phyloP scores from a whole-genome alignment of 768 basidiomycete genomes.

The Daedaleopsis nitida region DNA sequence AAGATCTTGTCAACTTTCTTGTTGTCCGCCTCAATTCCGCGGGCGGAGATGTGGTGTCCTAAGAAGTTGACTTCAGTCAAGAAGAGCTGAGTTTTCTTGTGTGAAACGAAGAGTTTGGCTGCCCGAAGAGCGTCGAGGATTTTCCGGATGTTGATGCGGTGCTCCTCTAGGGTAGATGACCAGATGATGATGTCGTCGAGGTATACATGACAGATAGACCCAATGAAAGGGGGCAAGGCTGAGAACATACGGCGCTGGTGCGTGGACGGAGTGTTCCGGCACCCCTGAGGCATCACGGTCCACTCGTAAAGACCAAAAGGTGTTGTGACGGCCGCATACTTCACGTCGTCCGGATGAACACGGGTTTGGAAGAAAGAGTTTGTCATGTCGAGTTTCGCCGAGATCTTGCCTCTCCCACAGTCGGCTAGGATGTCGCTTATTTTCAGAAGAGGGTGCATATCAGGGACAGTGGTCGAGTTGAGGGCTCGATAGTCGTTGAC shows the following conservation, averaged over 20 bases:
- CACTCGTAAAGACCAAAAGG: too few species aligned
- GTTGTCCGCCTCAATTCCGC: constrained; percentile 33
- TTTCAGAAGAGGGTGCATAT: too few species aligned
- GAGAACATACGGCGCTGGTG: constrained; percentile 35
- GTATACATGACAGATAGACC: constrained; percentile 46
- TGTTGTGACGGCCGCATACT: too few species aligned
- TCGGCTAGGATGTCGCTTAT: too few species aligned
- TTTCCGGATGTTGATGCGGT: constrained; percentile 21
- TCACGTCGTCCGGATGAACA: too few species aligned
- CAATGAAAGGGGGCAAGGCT: constrained; percentile 35
- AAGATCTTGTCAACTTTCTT: constrained; percentile 31
- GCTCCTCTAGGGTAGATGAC: constrained; percentile 22
- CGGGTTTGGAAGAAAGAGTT: too few species aligned
- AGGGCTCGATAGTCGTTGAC: too few species aligned
- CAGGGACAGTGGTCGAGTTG: too few species aligned
- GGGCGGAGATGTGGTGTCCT: constrained; percentile 33
- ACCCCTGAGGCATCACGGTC: too few species aligned
- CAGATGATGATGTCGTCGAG: constrained; percentile 40
- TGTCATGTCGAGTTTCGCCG: too few species aligned
- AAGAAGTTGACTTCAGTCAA: constrained; percentile 32
- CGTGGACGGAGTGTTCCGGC: constrained; percentile 35
- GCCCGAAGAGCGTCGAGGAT: constrained; percentile 23
- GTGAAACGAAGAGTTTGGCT: constrained; percentile 28
- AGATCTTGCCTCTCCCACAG: too few species aligned
- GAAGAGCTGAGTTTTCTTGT: constrained; percentile 33